Evolutionary conservation across 495 filamentous ascomycete genomes (phyloP), one percentile per base, ranked within the genome.

Genomic region (Hypoxylon perforatum): DNA sequence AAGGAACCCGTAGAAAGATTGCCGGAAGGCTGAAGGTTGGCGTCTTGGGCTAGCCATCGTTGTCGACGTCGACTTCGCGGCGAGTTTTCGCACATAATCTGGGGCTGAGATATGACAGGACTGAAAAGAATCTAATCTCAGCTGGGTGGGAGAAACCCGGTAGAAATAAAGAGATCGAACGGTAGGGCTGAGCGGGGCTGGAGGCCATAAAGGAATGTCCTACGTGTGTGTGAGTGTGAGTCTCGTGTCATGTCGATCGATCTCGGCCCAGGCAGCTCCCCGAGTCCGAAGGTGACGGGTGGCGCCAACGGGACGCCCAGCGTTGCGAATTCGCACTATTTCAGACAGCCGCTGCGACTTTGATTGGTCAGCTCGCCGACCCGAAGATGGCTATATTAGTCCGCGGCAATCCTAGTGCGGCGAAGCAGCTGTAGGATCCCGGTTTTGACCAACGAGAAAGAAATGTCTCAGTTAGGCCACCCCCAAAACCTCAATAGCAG

Each of bases 161-260:
- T 52, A 19, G 10, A 10, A 35, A 46, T n/a, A 41, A 35, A 15
- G n/a, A 45, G 36, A 50, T 21, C 42, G 22, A 10, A 22, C 28
- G 53, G 56, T 65, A 61, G 57, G 66, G 61, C 66, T 64, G 56
- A 61, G 66, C 60, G 56, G 65, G 65, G 65, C 38, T 36, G 14
- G 39, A 38, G 53, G 30, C 17, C 3, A 9, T 17, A 36, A 36
- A 38, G 35, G 47, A 30, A 21, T 39, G 19, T 28, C 30, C 8
- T 6, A 47, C 14, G 11, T 18, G 33, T 4, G 19, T 57, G 18
- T 1, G 59, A 9, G 21, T 28, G 50, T 50, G 42, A 56, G 30
- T 19, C 50, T 63, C 59, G 59, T 63, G 22, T 35, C 36, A 56
- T 44, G 42, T 57, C 44, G 33, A 63, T 49, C 41, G 10, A 45